These are phyloP conservation scores for Arachnomyces sp. DNA, from an alignment of 2,329 filamentous ascomycete species.

Conservation along the genomic window DNA sequence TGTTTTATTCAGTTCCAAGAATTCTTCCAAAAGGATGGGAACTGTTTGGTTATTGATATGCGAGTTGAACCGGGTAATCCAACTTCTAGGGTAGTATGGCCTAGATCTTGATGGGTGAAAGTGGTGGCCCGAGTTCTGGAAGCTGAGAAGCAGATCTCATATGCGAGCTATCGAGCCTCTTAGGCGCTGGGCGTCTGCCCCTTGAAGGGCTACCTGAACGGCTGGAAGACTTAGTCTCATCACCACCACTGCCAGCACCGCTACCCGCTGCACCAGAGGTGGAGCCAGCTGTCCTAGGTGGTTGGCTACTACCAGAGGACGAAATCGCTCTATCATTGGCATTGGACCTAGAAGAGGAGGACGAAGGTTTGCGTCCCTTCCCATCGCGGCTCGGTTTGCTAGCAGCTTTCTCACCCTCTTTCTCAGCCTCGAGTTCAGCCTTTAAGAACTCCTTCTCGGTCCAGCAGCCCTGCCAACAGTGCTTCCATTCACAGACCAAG, in stretches of 20 bases:
- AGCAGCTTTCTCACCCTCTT: constrained; percentile 20
- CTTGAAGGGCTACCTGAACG: constrained; percentile 24
- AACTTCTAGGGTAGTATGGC: no score
- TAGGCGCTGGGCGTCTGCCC: constrained; percentile 13
- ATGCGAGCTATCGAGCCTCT: constrained; percentile 27
- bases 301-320: constrained; percentile 57
- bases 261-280: constrained; percentile 10
- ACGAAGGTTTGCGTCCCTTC: constrained; percentile 13
- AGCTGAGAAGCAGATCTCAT: constrained; percentile 34
- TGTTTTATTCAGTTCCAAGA: constrained; percentile 1
- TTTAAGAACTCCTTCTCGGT: constrained; percentile 75
- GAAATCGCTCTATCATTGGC: constrained; percentile 52
- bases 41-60: no score
- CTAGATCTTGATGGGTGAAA: constrained; percentile 41
- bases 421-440: constrained; percentile 37
- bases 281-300: constrained; percentile 28
- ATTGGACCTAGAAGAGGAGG: constrained; percentile 13
- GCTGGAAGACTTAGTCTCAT: constrained; percentile 11
- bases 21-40: neutral
- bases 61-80: no score
- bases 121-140: constrained; percentile 39
- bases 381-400: constrained; percentile 16
- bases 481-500: constrained; percentile 86
- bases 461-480: constrained; percentile 94
- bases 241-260: constrained; percentile 7